A percentile compares a stretch with the other conserved stretches of the same genome.
phyloP scores from a whole-genome alignment of 345 rosid genomes.

The Physaria fendleri region DNA sequence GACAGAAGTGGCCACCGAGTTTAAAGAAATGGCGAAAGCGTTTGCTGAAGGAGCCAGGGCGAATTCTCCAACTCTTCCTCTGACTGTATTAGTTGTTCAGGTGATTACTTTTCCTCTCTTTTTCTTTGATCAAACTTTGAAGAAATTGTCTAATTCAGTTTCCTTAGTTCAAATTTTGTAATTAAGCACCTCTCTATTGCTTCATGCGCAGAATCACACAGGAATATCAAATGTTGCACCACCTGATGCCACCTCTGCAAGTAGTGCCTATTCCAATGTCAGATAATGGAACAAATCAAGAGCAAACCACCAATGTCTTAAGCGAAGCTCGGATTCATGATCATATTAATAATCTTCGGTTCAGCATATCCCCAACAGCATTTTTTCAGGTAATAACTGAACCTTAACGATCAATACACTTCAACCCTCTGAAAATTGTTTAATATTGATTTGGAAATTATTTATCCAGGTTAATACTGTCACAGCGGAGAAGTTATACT shows the following conservation, averaged over 20 bases:
- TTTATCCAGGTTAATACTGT: conserved; percentile 70
- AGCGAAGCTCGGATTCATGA: conserved; percentile 82
- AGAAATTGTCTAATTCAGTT: not conserved
- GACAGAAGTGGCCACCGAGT: conserved; percentile 47
- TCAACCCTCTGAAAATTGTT: not conserved
- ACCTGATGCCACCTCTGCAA: conserved; percentile 68
- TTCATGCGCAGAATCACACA: conserved; percentile 65
- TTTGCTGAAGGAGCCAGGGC: conserved; percentile 59
- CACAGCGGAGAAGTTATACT: conserved; percentile 93
- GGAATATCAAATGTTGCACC: conserved; percentile 96
- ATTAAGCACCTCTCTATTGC: not conserved
- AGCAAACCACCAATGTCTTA: conserved; percentile 23
- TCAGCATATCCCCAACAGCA: conserved; percentile 91
- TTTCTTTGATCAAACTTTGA: not conserved
- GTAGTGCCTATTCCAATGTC: conserved; percentile 37
- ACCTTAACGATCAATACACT: not conserved
- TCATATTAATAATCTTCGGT: conserved; percentile 60
- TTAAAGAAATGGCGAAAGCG: conserved; percentile 57
- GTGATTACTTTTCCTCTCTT: conserved; percentile 29
- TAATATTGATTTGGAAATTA: conserved; percentile 4
- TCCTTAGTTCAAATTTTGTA: not conserved
- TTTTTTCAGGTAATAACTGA: conserved; percentile 68
- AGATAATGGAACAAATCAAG: conserved; percentile 31
- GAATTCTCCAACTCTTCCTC: conserved; percentile 61
- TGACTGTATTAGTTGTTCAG: conserved; percentile 87